Evolutionary conservation across 1,284 basidiomycete species (phyloP), one percentile per base, ranked within the genome.

Genomic region (Megacollybia platyphylla): DNA sequence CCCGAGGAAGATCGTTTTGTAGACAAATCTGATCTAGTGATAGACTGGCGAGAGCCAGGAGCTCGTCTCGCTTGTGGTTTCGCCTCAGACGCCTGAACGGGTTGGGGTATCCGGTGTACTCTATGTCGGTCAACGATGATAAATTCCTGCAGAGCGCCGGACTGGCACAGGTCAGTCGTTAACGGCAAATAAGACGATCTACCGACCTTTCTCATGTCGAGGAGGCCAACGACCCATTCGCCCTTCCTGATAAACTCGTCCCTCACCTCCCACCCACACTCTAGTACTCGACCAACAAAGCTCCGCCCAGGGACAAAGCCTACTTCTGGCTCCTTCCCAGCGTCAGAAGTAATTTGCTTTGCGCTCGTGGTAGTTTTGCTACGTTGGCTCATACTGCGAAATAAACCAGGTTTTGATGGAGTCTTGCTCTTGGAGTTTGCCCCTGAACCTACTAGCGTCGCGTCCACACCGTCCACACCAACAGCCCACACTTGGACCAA

Each of bases 401-500:
- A 50, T 30, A 34, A 10, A 27, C 36, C 38, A 57, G 34, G 30
- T 37, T 30, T 26, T 15, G 43, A 38, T 37, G 11, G 30, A 30
- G 40, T 36, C 37, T 10, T 28, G 40, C 36, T 10, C 39, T 20
- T 34, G 13, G 13, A 17, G 44, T n/a, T 41, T 24, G 34, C 13
- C 38, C 46, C 39, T 18, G 68, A 68, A 7, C 78, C 73, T 24
- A 82, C 67, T 39, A 80, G 61, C 18, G 62, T 62, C 8, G 71
- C 70, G 61, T 92, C 88, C 4, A 81, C 60, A 9, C 70, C 67
- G 54, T 92, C 88, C 35, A 92, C 57, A 2, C 76, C 87, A 0
- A 87, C 86, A 6, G 84, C 87, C 67, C 85, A 87, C 1, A 93
- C 82, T 53, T 91, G 87, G 7, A 93, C 77, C 10, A 93, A 64